Evolutionary conservation across 1,284 basidiomycete species (phyloP).

Genomic region (Melampsora americana): DNA sequence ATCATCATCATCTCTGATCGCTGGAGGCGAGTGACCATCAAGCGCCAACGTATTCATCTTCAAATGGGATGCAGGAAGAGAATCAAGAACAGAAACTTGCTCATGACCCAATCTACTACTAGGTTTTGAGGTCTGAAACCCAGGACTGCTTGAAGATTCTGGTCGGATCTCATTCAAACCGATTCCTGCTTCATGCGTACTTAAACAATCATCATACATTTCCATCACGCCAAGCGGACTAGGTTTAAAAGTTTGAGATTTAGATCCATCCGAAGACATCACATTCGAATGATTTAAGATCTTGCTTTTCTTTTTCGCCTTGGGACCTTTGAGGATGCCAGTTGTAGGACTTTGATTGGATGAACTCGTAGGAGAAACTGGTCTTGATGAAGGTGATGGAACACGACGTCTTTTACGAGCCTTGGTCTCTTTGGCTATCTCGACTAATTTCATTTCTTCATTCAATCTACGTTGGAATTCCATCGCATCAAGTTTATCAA

Average conservation of each 20-base stretch:
- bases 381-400: not conserved
- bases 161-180: not conserved
- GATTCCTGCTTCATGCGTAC: not conserved
- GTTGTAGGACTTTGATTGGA: not conserved
- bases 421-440: constrained; percentile 4
- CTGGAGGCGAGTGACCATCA: no score
- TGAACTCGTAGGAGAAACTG: not conserved
- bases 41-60: not conserved
- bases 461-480: constrained; percentile 8
- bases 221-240: constrained; percentile 30
- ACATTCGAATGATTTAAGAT: not conserved
- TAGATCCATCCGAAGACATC: not conserved
- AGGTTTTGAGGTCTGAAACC: no score
- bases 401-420: constrained; percentile 21
- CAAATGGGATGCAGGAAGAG: not conserved
- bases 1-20: no score
- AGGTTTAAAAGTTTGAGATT: constrained; percentile 26
- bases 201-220: not conserved
- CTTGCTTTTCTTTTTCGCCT: constrained; percentile 37
- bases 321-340: not conserved
- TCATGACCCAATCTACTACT: no score
- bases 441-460: constrained; percentile 4
- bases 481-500: constrained; percentile 32
- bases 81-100: no score
- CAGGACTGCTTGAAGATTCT: no score